Evolutionary conservation across 805 yeast genomes (phyloP), one percentile per base, ranked within the genome.

Genomic region (Barnettozyma wickerhamii): DNA sequence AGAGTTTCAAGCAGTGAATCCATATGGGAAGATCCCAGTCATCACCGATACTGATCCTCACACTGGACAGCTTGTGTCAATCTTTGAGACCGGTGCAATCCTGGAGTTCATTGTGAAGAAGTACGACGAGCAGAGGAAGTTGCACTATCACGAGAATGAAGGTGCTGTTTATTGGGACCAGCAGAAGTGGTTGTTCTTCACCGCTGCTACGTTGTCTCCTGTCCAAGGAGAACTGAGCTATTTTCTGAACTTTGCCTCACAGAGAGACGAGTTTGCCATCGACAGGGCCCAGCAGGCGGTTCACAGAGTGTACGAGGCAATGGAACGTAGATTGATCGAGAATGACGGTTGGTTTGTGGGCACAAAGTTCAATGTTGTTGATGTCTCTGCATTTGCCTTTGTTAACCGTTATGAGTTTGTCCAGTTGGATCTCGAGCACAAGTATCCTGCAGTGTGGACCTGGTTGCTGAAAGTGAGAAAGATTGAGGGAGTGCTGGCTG

Each of bases 21-120:
- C 79, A n/a, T 75, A 77, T 50, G 81, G 83, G 4, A 62, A 76
- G 49, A 71, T 79, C 37, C 84, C 84, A 19, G 69, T 77, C 0
- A 56, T 79, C 26, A 63, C 49, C 30, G 65, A 62, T 24, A 50
- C 45, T 19, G 43, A 49, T 26, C 33, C 47, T 13, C 36, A 68
- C 10, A 32, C 32, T 26, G 77, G 74, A 5, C 53, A 66, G 20
- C 62, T 72, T 28, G 54, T 79, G 21, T 35, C 38, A 7, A 66
- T 69, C 45, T 83, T 79, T 26, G 41, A 38, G 56, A 65, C 76
- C 30, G 82, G 74, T 17, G 81, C 83, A 2, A 77, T 78, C 42
- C 53, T 79, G 14, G 56, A 31, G 26, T 38, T 38, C 28, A 31
- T 60, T 65, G 43, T 79, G 32, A 81, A 76, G 46, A 74, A 69